Evolutionary conservation across 129 eudicot species (phyloP).

Genomic region (Lactuca sativa): DNA sequence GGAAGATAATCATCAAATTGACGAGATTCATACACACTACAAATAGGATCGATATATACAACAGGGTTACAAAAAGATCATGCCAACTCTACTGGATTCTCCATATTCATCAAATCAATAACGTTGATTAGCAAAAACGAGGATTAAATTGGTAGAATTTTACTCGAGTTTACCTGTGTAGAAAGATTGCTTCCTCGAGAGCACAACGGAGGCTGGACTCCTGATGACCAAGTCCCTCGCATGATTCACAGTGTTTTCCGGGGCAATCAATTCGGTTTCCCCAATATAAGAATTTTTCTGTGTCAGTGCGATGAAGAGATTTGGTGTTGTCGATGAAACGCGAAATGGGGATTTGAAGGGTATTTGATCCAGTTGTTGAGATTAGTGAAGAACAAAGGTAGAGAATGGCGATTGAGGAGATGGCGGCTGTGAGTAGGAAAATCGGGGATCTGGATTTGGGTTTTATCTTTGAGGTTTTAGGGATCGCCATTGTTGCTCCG

Average conservation of each 20-base stretch:
- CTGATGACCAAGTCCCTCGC: slow-evolving; percentile 94
- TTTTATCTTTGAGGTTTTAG: slow-evolving; percentile 50
- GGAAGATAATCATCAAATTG: neutral
- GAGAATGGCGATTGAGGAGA: slow-evolving; percentile 53
- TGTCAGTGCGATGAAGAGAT: slow-evolving; percentile 18
- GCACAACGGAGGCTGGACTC: slow-evolving; percentile 99
- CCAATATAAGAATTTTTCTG: slow-evolving; percentile 76
- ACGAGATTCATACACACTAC: slow-evolving; percentile 7
- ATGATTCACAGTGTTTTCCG: slow-evolving; percentile 88
- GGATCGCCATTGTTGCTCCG: slow-evolving; percentile 66
- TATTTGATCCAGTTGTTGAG: slow-evolving; percentile 45
- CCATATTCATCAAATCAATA: neutral
- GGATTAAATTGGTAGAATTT: neutral
- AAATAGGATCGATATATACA: neutral
- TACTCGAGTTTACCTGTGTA: slow-evolving; percentile 49
- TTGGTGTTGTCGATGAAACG: slow-evolving; percentile 9
- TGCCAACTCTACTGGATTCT: neutral
- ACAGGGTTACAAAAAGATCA: neutral
- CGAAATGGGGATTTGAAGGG: slow-evolving; percentile 32
- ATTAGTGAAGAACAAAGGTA: slow-evolving; percentile 56
- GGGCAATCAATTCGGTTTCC: slow-evolving; percentile 90
- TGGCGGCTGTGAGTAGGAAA: slow-evolving; percentile 36
- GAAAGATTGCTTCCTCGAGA: slow-evolving; percentile 89
- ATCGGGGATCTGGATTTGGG: slow-evolving; percentile 73
- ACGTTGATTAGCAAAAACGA: neutral